Percentiles rank a stretch among this genome's conserved stretches.
These are phyloP conservation scores for Lodderomyces elongisporus DNA, from an alignment of 1,139 yeast genomes.

Conservation along the genomic window DNA sequence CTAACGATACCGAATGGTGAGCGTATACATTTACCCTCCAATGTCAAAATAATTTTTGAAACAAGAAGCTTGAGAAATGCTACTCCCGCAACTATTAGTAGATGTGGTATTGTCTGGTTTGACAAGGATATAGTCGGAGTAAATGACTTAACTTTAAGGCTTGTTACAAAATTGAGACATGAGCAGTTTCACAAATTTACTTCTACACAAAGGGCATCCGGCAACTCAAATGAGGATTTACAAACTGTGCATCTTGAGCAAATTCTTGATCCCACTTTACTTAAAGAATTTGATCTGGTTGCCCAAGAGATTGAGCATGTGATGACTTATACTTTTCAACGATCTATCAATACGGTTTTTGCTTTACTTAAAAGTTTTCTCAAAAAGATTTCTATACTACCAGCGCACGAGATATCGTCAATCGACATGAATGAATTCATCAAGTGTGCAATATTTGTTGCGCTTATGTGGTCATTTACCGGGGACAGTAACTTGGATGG, in stretches of 20 bases:
- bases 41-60: slow-evolving; percentile 70
- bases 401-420: no score
- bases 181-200: no score
- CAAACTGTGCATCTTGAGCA: background rate
- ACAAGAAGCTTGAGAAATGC: slow-evolving; percentile 62
- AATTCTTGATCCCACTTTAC: background rate
- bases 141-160: background rate
- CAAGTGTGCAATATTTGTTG: background rate
- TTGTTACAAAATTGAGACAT: background rate
- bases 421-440: slow-evolving; percentile 9
- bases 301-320: slow-evolving; percentile 39
- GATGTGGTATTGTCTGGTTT: slow-evolving; percentile 89
- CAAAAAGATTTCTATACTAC: slow-evolving; percentile 17
- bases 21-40: slow-evolving; percentile 60
- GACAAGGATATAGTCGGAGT: slow-evolving; percentile 26
- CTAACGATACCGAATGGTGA: slow-evolving; percentile 90
- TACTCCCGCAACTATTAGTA: slow-evolving; percentile 87
- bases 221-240: no score
- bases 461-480: slow-evolving; percentile 64
- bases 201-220: background rate
- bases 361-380: slow-evolving; percentile 24
- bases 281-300: background rate
- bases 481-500: slow-evolving; percentile 50
- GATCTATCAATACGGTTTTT: slow-evolving; percentile 37
- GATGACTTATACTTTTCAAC: slow-evolving; percentile 43